These are phyloP conservation scores for Verbascum thapsus DNA, from an alignment of 257 asterid genomes.

Conservation along the genomic window DNA sequence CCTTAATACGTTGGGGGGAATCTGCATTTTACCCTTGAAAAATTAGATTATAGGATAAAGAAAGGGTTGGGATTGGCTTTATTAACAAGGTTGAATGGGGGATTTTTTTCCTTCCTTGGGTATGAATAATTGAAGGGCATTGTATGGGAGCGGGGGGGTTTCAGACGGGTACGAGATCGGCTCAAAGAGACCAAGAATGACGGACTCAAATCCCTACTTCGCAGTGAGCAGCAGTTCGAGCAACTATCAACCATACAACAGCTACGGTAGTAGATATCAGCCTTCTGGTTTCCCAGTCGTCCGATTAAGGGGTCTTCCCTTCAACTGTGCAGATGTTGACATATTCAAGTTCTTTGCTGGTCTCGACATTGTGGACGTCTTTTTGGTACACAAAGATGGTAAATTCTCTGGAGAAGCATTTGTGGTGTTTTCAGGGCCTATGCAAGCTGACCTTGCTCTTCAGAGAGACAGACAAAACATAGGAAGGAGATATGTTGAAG, in stretches of 20 bases:
- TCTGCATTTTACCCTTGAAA: too few species aligned
- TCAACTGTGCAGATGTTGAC: constrained; percentile 78
- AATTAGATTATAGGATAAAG: constrained; percentile 53
- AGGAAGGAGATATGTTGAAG: constrained; percentile 97
- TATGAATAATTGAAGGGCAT: constrained; percentile 93
- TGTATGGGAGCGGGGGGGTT: constrained; percentile 99
- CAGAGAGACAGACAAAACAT: constrained; percentile 83
- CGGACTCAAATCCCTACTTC: constrained; percentile 99
- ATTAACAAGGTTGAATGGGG: constrained; percentile 99
- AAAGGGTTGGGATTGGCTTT: constrained; percentile 94
- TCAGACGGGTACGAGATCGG: constrained; percentile 99
- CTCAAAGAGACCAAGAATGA: constrained; percentile 99
- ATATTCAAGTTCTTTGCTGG: constrained; percentile 83
- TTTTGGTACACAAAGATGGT: constrained; percentile 78
- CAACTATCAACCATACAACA: constrained; percentile 51
- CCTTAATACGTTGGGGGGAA: too few species aligned
- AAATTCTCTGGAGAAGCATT: constrained; percentile 89
- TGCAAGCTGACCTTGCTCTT: constrained; percentile 89
- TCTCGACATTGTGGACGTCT: constrained; percentile 82
- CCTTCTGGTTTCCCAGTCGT: constrained; percentile 75
- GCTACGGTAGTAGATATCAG: constrained; percentile 50
- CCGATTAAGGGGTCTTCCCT: constrained; percentile 92
- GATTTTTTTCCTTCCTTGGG: constrained; percentile 71
- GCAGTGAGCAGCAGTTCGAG: constrained; percentile 85
- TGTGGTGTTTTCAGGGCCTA: constrained; percentile 76